These are phyloP conservation scores for Cryptococcus amylolentus DNA, from an alignment of 1,284 basidiomycete genomes.

Conservation along the genomic window DNA sequence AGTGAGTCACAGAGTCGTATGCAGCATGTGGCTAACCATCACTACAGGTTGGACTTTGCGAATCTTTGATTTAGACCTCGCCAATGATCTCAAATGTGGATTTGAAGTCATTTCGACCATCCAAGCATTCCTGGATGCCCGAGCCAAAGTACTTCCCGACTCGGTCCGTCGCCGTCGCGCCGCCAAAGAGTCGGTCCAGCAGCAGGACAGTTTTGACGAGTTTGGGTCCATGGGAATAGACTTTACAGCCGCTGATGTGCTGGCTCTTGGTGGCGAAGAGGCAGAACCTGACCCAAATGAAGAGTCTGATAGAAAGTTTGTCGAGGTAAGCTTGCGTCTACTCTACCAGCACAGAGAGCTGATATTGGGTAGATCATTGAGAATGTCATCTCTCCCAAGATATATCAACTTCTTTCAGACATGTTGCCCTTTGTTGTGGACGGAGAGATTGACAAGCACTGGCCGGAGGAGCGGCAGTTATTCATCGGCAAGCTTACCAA, in stretches of 20 bases:
- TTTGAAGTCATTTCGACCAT: constrained; percentile 61
- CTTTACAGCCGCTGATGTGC: constrained; percentile 36
- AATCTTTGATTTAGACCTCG: constrained; percentile 58
- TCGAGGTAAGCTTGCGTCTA: constrained; percentile 26
- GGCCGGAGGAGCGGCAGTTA: constrained; percentile 32
- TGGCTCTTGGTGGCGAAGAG: constrained; percentile 34
- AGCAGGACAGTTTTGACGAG: constrained; percentile 69
- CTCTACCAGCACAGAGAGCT: background rate
- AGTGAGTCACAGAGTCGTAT: constrained; percentile 51
- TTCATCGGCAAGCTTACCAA: constrained; percentile 61
- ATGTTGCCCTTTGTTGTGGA: constrained; percentile 47
- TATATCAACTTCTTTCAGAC: constrained; percentile 63
- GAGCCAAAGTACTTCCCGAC: constrained; percentile 56
- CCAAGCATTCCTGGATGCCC: constrained; percentile 63
- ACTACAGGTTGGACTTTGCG: constrained; percentile 61
- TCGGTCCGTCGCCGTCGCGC: constrained; percentile 50
- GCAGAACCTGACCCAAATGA: constrained; percentile 27
- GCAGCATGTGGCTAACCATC: background rate
- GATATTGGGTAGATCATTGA: constrained; percentile 56
- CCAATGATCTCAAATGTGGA: constrained; percentile 55
- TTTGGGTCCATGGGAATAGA: constrained; percentile 46
- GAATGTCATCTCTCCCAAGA: constrained; percentile 56
- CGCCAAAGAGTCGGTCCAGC: constrained; percentile 48
- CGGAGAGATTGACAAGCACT: constrained; percentile 17
- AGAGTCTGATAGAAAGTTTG: constrained; percentile 39